Conservation (phyloP, 306 rosid genomes). For the Cucumis hystrix region DNA sequence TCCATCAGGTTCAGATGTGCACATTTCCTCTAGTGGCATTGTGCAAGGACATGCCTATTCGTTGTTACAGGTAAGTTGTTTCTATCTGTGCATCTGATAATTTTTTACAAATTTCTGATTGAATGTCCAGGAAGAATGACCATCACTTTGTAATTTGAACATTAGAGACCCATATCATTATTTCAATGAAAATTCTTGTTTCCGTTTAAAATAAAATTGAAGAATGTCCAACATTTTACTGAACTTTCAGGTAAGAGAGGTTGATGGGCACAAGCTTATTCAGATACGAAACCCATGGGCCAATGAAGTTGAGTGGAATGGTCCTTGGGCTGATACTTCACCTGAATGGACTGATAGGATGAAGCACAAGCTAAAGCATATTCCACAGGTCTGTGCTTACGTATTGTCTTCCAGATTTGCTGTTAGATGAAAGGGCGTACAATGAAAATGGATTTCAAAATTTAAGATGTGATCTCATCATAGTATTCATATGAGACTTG, state of each 20-base stretch:
- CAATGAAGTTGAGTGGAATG: slow-evolving; percentile 99
- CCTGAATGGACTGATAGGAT: slow-evolving; percentile 95
- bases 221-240: background rate
- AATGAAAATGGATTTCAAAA: background rate
- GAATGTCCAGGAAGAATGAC: background rate
- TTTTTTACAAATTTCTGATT: background rate
- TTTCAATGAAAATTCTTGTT: too few species aligned
- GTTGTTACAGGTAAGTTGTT: slow-evolving; percentile 57
- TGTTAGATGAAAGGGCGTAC: background rate
- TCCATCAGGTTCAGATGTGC: slow-evolving; percentile 98
- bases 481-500: background rate
- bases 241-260: slow-evolving; percentile 62
- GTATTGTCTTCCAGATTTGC: background rate
- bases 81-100: background rate
- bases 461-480: background rate
- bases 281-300: slow-evolving; percentile 99
- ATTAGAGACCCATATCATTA: too few species aligned
- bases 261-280: slow-evolving; percentile 96
- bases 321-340: slow-evolving; percentile 95
- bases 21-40: slow-evolving; percentile 94
- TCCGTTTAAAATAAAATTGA: too few species aligned
- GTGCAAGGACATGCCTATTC: slow-evolving; percentile 99
- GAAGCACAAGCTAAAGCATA: slow-evolving; percentile 90
- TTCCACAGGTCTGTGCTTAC: slow-evolving; percentile 53
- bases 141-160: too few species aligned